A percentile compares a stretch with the other conserved stretches of the same genome.
Conservation (phyloP, 202 grass and related monocot species). For the Zoysia matrella region DNA sequence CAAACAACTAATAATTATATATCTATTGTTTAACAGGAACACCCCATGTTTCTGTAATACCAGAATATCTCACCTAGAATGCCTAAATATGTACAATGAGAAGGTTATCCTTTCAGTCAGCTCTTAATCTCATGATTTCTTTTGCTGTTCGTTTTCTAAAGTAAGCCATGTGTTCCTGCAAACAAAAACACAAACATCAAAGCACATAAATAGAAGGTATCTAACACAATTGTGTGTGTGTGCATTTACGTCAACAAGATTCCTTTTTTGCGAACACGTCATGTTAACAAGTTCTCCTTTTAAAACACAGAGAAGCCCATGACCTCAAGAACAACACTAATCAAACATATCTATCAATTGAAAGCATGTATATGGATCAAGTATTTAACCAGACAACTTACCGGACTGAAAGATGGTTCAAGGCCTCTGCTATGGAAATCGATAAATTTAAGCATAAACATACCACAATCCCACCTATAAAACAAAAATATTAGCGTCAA, state of each 20-base stretch:
- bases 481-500: slow-evolving; percentile 37
- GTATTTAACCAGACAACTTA: slow-evolving; percentile 44
- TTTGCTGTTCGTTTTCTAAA: slow-evolving; percentile 78
- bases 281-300: slow-evolving; percentile 22
- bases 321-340: background rate
- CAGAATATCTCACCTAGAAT: slow-evolving; percentile 37
- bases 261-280: background rate
- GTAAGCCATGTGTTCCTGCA: slow-evolving; percentile 76
- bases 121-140: slow-evolving; percentile 64
- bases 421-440: slow-evolving; percentile 76
- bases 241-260: background rate
- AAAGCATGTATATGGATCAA: background rate
- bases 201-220: background rate
- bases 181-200: slow-evolving; percentile 36
- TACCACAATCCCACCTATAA: slow-evolving; percentile 87
- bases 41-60: background rate
- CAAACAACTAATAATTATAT: slow-evolving; percentile 23
- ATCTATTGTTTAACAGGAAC: background rate
- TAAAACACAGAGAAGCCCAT: background rate
- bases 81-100: slow-evolving; percentile 13
- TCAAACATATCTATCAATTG: background rate
- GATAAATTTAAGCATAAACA: slow-evolving; percentile 92
- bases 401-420: slow-evolving; percentile 62
- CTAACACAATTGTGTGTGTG: background rate
- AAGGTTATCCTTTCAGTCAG: background rate